Percentiles rank a stretch among this genome's conserved stretches.
Conservation (phyloP, 2,329 filamentous ascomycete species). For the Ceratocystis colombiana region DNA sequence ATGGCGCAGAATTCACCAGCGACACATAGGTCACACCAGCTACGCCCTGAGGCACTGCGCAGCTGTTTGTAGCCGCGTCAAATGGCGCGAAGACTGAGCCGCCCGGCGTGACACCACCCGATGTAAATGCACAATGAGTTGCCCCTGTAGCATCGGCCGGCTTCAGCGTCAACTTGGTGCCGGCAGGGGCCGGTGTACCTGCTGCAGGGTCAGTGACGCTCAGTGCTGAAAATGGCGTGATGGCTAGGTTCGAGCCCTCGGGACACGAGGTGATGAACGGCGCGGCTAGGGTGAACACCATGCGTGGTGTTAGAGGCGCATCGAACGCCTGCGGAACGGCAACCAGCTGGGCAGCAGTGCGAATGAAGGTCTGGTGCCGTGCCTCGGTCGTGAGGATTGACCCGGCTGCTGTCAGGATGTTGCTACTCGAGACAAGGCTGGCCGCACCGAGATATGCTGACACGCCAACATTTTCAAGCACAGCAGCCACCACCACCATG, state of each 20-base stretch:
- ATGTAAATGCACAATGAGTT: constrained; percentile 57
- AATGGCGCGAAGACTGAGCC: constrained; percentile 53
- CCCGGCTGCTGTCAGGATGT: constrained; percentile 55
- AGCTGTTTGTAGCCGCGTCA: constrained; percentile 41
- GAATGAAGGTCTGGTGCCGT: constrained; percentile 64
- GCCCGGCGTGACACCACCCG: constrained; percentile 45
- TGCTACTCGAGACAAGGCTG: constrained; percentile 49
- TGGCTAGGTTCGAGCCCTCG: constrained; percentile 51
- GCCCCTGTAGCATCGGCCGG: constrained; percentile 43
- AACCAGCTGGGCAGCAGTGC: constrained; percentile 46
- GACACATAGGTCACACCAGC: constrained; percentile 58
- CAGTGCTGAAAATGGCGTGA: constrained; percentile 50
- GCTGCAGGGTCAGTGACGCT: constrained; percentile 41
- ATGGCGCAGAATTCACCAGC: constrained; percentile 46
- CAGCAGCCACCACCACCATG: constrained; percentile 59
- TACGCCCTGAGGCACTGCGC: constrained; percentile 52
- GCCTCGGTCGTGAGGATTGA: constrained; percentile 64
- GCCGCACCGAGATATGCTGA: constrained; percentile 66
- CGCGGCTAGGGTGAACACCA: constrained; percentile 63
- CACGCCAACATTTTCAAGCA: constrained; percentile 64
- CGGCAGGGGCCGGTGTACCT: constrained; percentile 34
- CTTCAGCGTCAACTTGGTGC: constrained; percentile 38
- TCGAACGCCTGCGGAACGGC: constrained; percentile 62
- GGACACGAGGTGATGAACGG: constrained; percentile 65
- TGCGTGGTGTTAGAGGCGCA: constrained; percentile 55